These are phyloP conservation scores for Allomyces javanicus DNA, from an alignment of 192 early-diverging fungal species.

Conservation along the genomic window DNA sequence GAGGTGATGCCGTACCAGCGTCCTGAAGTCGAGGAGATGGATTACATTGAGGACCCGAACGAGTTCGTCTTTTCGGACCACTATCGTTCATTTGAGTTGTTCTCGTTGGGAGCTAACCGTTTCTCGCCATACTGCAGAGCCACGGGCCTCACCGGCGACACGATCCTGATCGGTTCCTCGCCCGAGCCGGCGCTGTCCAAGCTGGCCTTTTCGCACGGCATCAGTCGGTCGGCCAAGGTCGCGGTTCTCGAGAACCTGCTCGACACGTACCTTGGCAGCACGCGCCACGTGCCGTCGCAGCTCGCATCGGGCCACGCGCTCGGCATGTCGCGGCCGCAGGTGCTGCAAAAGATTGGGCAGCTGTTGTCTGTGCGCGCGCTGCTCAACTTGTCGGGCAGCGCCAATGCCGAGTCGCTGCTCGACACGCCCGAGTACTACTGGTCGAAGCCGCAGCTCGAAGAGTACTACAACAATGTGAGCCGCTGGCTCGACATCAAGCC, in stretches of 20 bases:
- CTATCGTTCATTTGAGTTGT: slow-evolving; percentile 3
- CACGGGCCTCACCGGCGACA: slow-evolving; percentile 22
- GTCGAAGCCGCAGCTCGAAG: slow-evolving; percentile 25
- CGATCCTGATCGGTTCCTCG: slow-evolving; percentile 23
- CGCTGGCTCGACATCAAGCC: slow-evolving; percentile 33
- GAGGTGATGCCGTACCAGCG: background rate
- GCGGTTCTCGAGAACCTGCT: slow-evolving; percentile 28
- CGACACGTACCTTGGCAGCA: slow-evolving; percentile 24
- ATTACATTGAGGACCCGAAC: slow-evolving; percentile 18
- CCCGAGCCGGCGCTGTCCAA: slow-evolving; percentile 21
- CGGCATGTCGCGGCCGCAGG: slow-evolving; percentile 17
- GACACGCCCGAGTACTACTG: slow-evolving; percentile 44
- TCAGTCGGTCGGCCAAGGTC: slow-evolving; percentile 31
- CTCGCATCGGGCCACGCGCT: slow-evolving; percentile 24
- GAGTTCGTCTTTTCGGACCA: slow-evolving; percentile 5
- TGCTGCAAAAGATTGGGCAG: slow-evolving; percentile 29
- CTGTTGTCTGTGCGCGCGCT: slow-evolving; percentile 25
- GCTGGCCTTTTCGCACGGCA: slow-evolving; percentile 36
- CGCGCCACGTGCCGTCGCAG: slow-evolving; percentile 21
- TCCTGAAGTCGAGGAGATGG: slow-evolving; percentile 28
- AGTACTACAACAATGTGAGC: slow-evolving; percentile 20
- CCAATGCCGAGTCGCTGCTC: slow-evolving; percentile 25
- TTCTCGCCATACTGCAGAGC: slow-evolving; percentile 5
- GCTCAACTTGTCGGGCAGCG: slow-evolving; percentile 20
- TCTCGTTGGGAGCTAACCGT: background rate